Conservation (phyloP, 2,329 filamentous ascomycete species). For the Penicillium sp. region DNA sequence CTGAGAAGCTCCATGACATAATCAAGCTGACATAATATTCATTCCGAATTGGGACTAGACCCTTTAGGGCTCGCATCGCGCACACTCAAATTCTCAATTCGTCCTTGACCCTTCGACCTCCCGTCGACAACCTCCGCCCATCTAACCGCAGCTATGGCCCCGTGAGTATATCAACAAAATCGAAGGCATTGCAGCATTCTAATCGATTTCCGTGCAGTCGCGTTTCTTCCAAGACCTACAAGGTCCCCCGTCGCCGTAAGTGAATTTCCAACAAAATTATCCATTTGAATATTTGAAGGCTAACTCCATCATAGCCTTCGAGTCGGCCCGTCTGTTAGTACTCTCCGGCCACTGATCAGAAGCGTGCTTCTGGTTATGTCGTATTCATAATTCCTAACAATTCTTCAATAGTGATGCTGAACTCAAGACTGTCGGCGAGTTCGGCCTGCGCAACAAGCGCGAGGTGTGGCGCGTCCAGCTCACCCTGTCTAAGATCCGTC, state of each 20-base stretch:
- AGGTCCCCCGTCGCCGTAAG: slow-evolving; percentile 86
- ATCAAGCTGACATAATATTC: background rate
- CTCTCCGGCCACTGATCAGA: slow-evolving; percentile 87
- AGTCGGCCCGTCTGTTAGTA: slow-evolving; percentile 99
- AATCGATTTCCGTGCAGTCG: slow-evolving; percentile 42
- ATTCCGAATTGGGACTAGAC: background rate
- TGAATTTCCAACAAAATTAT: slow-evolving; percentile 24
- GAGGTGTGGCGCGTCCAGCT: slow-evolving; percentile 99
- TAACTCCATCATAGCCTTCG: slow-evolving; percentile 65
- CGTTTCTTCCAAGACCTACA: slow-evolving; percentile 98
- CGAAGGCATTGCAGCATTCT: slow-evolving; percentile 37
- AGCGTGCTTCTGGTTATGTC: slow-evolving; percentile 98
- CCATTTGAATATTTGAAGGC: slow-evolving; percentile 30
- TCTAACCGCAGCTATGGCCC: slow-evolving; percentile 42
- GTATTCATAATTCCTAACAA: slow-evolving; percentile 67
- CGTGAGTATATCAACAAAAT: slow-evolving; percentile 39
- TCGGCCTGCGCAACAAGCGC: slow-evolving; percentile 99
- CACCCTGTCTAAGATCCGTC: slow-evolving; percentile 99
- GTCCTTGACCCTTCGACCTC: slow-evolving; percentile 30
- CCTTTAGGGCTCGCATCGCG: slow-evolving; percentile 1
- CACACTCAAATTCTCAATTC: slow-evolving; percentile 17
- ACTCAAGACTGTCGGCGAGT: slow-evolving; percentile 99
- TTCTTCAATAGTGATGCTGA: slow-evolving; percentile 85
- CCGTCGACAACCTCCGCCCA: slow-evolving; percentile 37
- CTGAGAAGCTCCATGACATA: background rate